These are phyloP conservation scores for Fistulinella staudtii DNA, from an alignment of 1,284 basidiomycete species.

Conservation along the genomic window DNA sequence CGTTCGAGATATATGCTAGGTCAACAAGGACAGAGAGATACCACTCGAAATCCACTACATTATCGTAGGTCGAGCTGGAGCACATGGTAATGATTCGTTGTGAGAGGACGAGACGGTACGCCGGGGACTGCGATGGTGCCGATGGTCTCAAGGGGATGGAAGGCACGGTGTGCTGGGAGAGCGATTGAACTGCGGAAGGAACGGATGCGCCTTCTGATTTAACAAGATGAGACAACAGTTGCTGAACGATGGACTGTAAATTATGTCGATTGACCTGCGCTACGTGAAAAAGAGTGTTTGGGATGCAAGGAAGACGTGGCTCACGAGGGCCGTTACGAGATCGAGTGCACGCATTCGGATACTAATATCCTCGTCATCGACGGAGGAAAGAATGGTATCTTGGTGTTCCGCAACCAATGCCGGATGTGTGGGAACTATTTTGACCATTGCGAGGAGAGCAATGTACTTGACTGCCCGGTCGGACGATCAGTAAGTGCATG, in stretches of 20 bases:
- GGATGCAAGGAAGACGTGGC: conserved; percentile 15
- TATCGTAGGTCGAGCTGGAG: conserved; percentile 78
- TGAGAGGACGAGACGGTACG: conserved; percentile 81
- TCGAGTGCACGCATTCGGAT: conserved; percentile 95
- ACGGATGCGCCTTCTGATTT: conserved; percentile 51
- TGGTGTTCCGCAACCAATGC: conserved; percentile 91
- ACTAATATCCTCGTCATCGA: conserved; percentile 92
- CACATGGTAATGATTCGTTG: conserved; percentile 82
- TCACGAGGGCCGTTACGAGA: conserved; percentile 88
- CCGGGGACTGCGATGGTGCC: conserved; percentile 62
- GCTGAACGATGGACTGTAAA: conserved; percentile 84
- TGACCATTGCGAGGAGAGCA: conserved; percentile 89
- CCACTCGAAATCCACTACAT: conserved; percentile 94
- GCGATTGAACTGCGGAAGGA: conserved; percentile 59
- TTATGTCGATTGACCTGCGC: conserved; percentile 75
- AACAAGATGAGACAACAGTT: conserved; percentile 82
- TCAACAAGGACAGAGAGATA: conserved; percentile 92
- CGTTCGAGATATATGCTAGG: conserved; percentile 80
- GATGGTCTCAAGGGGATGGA: conserved; percentile 39
- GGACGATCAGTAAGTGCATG: conserved; percentile 19
- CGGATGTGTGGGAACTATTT: conserved; percentile 92
- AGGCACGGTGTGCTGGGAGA: conserved; percentile 48
- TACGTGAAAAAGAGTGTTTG: conserved; percentile 2
- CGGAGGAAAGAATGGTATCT: conserved; percentile 84
- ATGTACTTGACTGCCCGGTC: conserved; percentile 85